Percentiles rank a stretch among this genome's conserved stretches.
These are phyloP conservation scores for Globisporangium cederbergense DNA, from an alignment of 352 stramenopile species.

Conservation along the genomic window DNA sequence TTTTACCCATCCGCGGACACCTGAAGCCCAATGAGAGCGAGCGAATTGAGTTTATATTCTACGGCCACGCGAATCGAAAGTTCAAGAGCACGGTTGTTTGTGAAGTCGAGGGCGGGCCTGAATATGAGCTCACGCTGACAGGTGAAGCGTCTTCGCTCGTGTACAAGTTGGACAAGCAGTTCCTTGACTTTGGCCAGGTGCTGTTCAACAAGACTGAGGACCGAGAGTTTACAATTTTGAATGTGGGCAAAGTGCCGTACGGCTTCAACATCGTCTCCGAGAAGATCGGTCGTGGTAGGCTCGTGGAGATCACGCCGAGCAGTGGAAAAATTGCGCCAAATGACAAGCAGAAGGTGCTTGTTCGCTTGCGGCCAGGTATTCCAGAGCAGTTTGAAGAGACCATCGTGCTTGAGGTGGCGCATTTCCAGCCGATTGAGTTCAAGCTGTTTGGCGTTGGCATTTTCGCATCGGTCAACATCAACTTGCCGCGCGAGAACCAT, in stretches of 20 bases:
- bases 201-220: conserved; percentile 93
- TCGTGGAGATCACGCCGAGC: conserved; percentile 76
- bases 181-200: conserved; percentile 92
- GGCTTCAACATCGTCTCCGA: conserved; percentile 63
- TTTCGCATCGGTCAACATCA: conserved; percentile 87
- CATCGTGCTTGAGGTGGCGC: conserved; percentile 91
- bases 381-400: conserved; percentile 85
- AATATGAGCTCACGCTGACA: conserved; percentile 88
- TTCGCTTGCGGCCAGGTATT: conserved; percentile 86
- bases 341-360: conserved; percentile 87
- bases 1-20: conserved; percentile 88
- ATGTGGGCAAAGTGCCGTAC: conserved; percentile 92
- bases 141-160: conserved; percentile 91
- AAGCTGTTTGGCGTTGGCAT: conserved; percentile 87
- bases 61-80: conserved; percentile 90
- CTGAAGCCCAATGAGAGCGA: conserved; percentile 89
- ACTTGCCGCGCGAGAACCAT: conserved; percentile 82
- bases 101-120: conserved; percentile 92
- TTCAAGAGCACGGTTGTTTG: conserved; percentile 88
- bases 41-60: conserved; percentile 92
- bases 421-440: conserved; percentile 93
- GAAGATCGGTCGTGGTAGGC: conserved; percentile 32
- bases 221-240: conserved; percentile 90
- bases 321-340: conserved; percentile 84
- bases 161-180: conserved; percentile 89